Base-by-base conservation (phyloP, 345 rosid genomes). In the Euphorbia tirucalli region DNA sequence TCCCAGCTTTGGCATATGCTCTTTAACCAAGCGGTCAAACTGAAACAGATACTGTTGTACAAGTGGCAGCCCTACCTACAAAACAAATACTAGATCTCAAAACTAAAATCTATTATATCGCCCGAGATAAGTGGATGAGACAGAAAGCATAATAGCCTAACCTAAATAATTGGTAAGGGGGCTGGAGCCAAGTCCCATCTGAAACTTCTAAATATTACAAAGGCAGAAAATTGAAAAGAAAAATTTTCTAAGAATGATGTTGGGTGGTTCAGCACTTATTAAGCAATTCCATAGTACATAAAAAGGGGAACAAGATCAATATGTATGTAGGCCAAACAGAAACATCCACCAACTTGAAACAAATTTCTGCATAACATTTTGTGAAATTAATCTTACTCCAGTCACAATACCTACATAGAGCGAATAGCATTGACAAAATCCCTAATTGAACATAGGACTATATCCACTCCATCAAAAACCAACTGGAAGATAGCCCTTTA, bases 1-100 rank as follows among this genome's bases (percentile, higher is more conserved):
- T 75, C 99, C 97, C 55, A 95, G 83, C 78, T 89, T 92, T 2
- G 99, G 99, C 89, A 95, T 77, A 30, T 85, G 82, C 83, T 90
- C 97, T 78, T 74, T 89, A 76, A 89, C 85, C 85, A 95, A 79
- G 66, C 69, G 83, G 1, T 95, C 97, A 62, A 95, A 84, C 83
- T 88, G 97, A 79, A 78, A 87, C 58, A 95, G 83, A 77, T 92
- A 90, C 46, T 88, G 93, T 68, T 95, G 99, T 68, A 95, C 97
- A 73, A 92, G 93, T 68, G 99, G 99, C 61, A 95, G 86, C 56
- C 99, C 99, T 50, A 81, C 93, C 99, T 95, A 70, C 61, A 46
- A 56, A 70, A 77, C 21, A 60, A 44, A 28, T 9, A 41, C 25
- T 63, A 61, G 21, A 4, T 46, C 32, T 66, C 60, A 66, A 71